phyloP scores from a whole-genome alignment of 2,329 filamentous ascomycete genomes.

The Phialophora tarda region DNA sequence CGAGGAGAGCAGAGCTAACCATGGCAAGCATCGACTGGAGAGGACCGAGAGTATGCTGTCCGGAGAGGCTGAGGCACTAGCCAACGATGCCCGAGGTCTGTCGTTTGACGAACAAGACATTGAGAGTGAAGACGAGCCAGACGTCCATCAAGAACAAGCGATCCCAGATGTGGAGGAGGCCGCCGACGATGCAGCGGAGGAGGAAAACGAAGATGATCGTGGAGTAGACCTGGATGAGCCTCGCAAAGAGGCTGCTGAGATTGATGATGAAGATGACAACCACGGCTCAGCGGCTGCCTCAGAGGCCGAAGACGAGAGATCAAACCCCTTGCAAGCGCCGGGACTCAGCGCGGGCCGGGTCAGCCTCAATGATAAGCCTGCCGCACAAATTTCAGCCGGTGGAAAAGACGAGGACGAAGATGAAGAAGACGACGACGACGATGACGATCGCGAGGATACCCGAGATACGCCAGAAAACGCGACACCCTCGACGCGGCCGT shows the following conservation, averaged over 20 bases:
- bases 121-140: conserved; percentile 42
- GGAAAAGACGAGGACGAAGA: conserved; percentile 18
- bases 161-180: conserved; percentile 41
- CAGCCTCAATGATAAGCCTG: conserved; percentile 41
- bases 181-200: conserved; percentile 41
- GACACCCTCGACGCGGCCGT: conserved; percentile 31
- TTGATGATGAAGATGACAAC: conserved; percentile 38
- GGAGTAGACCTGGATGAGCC: conserved; percentile 45
- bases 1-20: conserved; percentile 80
- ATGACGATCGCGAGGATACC: conserved; percentile 5
- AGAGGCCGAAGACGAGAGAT: conserved; percentile 40
- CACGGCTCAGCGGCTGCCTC: conserved; percentile 37
- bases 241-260: conserved; percentile 44
- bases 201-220: conserved; percentile 48
- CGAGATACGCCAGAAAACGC: conserved; percentile 4
- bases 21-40: conserved; percentile 74
- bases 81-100: conserved; percentile 33
- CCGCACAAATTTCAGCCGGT: conserved; percentile 33
- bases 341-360: conserved; percentile 35
- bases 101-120: conserved; percentile 40
- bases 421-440: conserved; percentile 24
- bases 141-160: conserved; percentile 40
- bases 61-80: conserved; percentile 37
- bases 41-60: conserved; percentile 39
- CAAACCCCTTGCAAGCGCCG: conserved; percentile 30